Percentiles rank a stretch among this genome's conserved stretches.
phyloP scores from a whole-genome alignment of 441 rosid genomes.

The Croton laevigatus region DNA sequence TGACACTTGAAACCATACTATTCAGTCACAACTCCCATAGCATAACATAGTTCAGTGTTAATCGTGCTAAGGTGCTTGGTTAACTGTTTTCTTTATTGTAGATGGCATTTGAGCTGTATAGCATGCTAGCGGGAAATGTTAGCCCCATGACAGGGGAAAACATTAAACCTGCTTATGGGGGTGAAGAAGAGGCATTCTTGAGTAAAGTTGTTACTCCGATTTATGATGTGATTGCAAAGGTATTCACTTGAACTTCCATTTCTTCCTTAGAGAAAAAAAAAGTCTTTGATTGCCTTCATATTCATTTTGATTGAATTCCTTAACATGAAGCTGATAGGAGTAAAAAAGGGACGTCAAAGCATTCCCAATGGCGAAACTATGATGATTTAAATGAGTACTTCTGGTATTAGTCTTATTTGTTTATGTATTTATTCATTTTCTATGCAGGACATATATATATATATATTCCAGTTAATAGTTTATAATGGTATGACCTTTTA shows the following conservation, averaged over 20 bases:
- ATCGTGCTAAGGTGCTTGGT: conserved; percentile 8
- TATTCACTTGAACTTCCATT: conserved; percentile 16
- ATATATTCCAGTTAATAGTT: too few species aligned
- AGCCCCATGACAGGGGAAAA: conserved; percentile 98
- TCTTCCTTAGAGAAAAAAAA: conserved; percentile 9
- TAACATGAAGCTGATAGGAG: conserved; percentile 80
- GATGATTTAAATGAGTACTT: conserved; percentile 96
- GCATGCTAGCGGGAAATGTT: conserved; percentile 94
- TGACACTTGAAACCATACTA: too few species aligned
- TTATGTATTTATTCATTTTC: too few species aligned
- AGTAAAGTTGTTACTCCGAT: conserved; percentile 88
- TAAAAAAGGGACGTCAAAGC: conserved; percentile 78
- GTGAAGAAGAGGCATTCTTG: conserved; percentile 96
- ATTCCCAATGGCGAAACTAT: conserved; percentile 96
- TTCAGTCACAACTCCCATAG: too few species aligned
- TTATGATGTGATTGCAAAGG: conserved; percentile 78
- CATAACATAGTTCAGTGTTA: background rate
- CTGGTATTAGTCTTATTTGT: too few species aligned
- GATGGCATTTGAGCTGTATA: conserved; percentile 99
- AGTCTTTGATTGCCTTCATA: conserved; percentile 11
- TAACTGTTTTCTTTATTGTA: conserved; percentile 29
- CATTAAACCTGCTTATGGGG: conserved; percentile 94
- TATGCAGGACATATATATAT: too few species aligned
- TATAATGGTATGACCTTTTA: too few species aligned
- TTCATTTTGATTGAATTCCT: conserved; percentile 7